Conservation (phyloP, 805 yeast genomes). For the Sungouiella thailandica region DNA sequence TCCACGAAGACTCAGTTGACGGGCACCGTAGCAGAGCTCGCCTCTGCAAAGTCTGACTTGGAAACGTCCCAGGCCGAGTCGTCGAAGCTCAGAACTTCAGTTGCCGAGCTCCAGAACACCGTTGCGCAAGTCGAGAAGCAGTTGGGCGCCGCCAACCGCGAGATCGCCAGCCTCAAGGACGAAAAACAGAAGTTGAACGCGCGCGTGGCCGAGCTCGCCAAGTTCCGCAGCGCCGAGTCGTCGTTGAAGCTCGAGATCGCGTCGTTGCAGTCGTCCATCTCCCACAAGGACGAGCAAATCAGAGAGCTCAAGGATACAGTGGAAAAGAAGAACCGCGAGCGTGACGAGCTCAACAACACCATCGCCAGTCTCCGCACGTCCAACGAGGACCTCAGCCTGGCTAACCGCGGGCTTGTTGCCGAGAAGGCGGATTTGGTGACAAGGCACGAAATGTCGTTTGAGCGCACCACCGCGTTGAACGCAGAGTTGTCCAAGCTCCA, state of each 20-base stretch:
- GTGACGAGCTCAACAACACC: constrained; percentile 33
- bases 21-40: too few relatives aligned
- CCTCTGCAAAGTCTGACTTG: too few relatives aligned
- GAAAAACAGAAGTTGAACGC: constrained; percentile 38
- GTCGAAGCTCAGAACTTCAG: too few relatives aligned
- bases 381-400: constrained; percentile 34
- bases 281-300: constrained; percentile 41
- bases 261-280: constrained; percentile 39
- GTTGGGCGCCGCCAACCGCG: too few relatives aligned
- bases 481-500: constrained; percentile 38
- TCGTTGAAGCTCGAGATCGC: constrained; percentile 47
- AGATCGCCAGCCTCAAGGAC: constrained; percentile 14
- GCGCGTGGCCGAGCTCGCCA: constrained; percentile 24
- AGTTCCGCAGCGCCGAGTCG: constrained; percentile 34
- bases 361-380: constrained; percentile 37
- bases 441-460: constrained; percentile 37
- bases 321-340: constrained; percentile 29
- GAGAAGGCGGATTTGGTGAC: constrained; percentile 38
- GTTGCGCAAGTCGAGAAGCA: too few relatives aligned
- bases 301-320: constrained; percentile 32
- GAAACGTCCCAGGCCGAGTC: too few relatives aligned
- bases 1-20: too few relatives aligned
- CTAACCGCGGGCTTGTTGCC: constrained; percentile 29
- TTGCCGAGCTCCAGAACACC: too few relatives aligned
- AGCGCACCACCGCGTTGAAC: constrained; percentile 25